Evolutionary conservation across 2,329 filamentous ascomycete species (phyloP).

Genomic region (Alternaria dauci): DNA sequence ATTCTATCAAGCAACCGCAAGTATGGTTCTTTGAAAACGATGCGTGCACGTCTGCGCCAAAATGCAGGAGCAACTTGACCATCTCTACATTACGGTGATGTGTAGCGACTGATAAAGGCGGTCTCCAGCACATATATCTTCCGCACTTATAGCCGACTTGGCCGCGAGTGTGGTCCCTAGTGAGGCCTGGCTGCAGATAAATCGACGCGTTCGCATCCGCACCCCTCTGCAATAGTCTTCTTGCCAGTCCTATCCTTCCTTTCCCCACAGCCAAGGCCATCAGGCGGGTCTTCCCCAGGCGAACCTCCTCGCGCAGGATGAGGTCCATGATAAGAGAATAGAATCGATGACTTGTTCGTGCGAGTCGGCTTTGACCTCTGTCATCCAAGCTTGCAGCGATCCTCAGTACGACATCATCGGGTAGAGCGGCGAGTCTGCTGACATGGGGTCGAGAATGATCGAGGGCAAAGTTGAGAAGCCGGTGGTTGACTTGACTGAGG

Average conservation of each 20-base stretch:
- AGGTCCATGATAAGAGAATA: not conserved
- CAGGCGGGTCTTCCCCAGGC: not conserved
- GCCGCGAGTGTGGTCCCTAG: too few species aligned
- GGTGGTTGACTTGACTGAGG: not conserved
- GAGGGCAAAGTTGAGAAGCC: not conserved
- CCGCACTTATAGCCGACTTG: too few species aligned
- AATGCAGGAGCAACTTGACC: too few species aligned
- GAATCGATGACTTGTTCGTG: not conserved
- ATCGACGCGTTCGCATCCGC: not conserved
- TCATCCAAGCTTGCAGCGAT: not conserved
- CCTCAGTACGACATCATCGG: not conserved
- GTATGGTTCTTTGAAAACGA: too few species aligned
- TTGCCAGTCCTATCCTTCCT: not conserved
- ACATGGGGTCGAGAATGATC: not conserved
- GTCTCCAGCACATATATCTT: too few species aligned
- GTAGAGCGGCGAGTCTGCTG: not conserved
- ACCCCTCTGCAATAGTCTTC: not conserved
- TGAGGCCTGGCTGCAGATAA: not conserved
- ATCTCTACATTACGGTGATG: too few species aligned
- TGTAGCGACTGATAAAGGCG: too few species aligned
- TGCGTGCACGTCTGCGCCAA: too few species aligned
- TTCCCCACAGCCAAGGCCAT: not conserved
- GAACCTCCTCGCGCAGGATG: not conserved
- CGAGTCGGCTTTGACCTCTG: not conserved
- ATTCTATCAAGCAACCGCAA: too few species aligned